A percentile compares a stretch with the other conserved stretches of the same genome.
phyloP scores from a whole-genome alignment of 306 rosid genomes.

The Cicer arietinum region DNA sequence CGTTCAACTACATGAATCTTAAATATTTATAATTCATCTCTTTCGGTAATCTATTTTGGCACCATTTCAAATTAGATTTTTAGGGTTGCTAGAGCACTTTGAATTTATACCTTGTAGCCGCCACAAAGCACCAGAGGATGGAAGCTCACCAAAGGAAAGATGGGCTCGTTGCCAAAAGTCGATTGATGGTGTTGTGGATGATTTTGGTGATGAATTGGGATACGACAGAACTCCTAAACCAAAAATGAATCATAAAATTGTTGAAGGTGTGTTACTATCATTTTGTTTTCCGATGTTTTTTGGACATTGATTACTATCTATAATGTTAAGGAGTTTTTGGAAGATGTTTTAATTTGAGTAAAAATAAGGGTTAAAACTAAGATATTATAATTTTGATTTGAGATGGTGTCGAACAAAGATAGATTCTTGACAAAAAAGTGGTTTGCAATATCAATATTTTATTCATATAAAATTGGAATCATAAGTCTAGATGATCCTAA shows the following conservation, averaged over 20 bases:
- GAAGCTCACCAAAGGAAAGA: slow-evolving; percentile 97
- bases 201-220: slow-evolving; percentile 72
- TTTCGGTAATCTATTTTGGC: no score
- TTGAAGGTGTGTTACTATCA: slow-evolving; percentile 90
- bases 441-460: no score
- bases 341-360: slow-evolving; percentile 56
- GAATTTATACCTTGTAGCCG: slow-evolving; percentile 49
- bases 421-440: no score
- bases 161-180: slow-evolving; percentile 88
- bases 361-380: no score
- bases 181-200: slow-evolving; percentile 78
- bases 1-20: no score
- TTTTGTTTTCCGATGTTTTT: slow-evolving; percentile 86
- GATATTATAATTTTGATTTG: no score
- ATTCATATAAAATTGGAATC: no score
- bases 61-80: no score
- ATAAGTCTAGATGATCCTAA: no score
- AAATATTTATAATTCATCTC: no score
- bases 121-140: slow-evolving; percentile 84
- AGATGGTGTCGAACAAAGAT: no score
- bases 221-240: slow-evolving; percentile 74
- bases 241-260: slow-evolving; percentile 73
- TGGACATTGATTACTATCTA: slow-evolving; percentile 88
- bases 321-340: slow-evolving; percentile 89
- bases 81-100: no score